Base-by-base conservation (phyloP, 345 rosid species). In the Eucalyptus dawsonii region DNA sequence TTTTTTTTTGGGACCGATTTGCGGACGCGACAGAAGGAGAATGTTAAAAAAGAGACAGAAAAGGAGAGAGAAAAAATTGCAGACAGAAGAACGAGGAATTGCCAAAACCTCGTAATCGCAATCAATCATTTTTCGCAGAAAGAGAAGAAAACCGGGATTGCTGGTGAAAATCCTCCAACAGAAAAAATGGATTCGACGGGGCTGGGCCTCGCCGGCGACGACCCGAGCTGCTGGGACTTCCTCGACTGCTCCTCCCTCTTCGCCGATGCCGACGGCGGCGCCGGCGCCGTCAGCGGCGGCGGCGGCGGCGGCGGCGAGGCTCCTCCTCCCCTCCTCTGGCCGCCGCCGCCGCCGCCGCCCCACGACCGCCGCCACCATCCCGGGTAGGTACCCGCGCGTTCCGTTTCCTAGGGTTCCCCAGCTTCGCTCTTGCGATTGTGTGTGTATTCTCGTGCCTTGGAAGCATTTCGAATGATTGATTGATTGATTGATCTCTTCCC, bases 201-300 rank as follows among this genome's bases (percentile, higher is more conserved):
- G 37, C 83, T 49, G 50, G 60, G 44, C 37, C 88, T 31, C 83
- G 88, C 44, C 31, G n/a, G 21, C 72, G 89, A 87, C 31, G 91
- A 90, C 80, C 54, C 50, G 10, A 53, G 62, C 89, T 88, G 89
- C 80, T 93, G 91, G 94, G 92, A 91, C 89, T 93, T 91, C 80
- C 92, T 93, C 88, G 91, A 93, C 90, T 90, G 86, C 69, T 53
- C 80, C 90, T 90, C 91, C 89, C 42, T 90, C 88, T 89, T 89
- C 62, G 89, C 62, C 45, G 88, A 50, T 34, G 14, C 89, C 88
- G 45, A 88, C 88, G n/a, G 27, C 85, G 58, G 25, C 25, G 11
- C 21, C 54, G 54, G 54, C 19, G 53, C 19, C 0, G 17, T 3
- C 7, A 2, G 53, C 53, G 19, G 53, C 53, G 50, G 50, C 15